Conservation (phyloP, 2,329 filamentous ascomycete genomes). For the Diaporthe eres region DNA sequence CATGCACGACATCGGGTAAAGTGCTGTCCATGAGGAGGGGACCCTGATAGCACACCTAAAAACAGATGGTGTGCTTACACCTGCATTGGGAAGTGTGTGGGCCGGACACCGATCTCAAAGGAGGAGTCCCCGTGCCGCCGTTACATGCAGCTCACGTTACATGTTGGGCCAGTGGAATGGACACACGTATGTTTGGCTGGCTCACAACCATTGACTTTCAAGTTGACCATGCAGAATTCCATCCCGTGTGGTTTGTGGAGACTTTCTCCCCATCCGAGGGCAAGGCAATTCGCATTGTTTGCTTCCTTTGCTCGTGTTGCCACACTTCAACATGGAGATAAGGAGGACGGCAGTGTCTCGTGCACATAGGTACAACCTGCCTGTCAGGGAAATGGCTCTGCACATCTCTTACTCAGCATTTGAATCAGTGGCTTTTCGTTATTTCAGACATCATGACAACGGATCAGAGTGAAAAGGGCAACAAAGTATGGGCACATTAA, state of each 20-base stretch:
- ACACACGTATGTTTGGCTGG: not conserved
- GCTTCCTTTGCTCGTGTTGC: not conserved
- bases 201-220: not conserved
- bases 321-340: not conserved
- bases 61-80: not conserved
- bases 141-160: slow-evolving; percentile 7
- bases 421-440: no score
- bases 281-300: not conserved
- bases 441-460: no score
- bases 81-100: not conserved
- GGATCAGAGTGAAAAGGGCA: no score
- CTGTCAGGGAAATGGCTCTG: not conserved
- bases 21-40: not conserved
- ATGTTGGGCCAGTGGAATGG: not conserved
- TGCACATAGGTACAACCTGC: not conserved
- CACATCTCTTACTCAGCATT: not conserved
- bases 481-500: no score
- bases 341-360: not conserved
- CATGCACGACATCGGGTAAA: not conserved
- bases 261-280: not conserved
- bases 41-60: no score
- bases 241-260: not conserved
- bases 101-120: not conserved
- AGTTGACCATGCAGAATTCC: not conserved
- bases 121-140: slow-evolving; percentile 6